phyloP scores from a whole-genome alignment of 2,329 filamentous ascomycete species.

The Colletotrichum sidae region DNA sequence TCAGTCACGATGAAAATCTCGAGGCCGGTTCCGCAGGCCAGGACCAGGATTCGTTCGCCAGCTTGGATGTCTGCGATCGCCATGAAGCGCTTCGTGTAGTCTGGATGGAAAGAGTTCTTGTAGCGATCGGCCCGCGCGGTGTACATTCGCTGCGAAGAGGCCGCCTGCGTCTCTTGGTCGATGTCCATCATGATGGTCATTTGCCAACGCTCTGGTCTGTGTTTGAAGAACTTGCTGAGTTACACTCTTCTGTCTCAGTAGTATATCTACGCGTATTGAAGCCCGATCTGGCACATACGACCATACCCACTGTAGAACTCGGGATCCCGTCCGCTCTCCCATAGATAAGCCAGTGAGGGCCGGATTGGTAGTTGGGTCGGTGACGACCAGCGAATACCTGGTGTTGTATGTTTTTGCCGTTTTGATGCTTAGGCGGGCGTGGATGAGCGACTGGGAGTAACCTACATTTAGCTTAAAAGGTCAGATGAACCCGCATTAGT shows the following conservation, averaged over 20 bases:
- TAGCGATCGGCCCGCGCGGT: conserved; percentile 45
- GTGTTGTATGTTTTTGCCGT: too few species aligned
- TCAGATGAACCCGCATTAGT: background rate
- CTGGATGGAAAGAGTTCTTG: conserved; percentile 49
- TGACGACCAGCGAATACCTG: too few species aligned
- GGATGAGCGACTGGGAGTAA: too few species aligned
- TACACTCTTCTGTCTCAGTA: too few species aligned
- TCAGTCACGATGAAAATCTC: conserved; percentile 46
- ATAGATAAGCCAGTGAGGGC: too few species aligned
- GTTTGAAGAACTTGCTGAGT: background rate
- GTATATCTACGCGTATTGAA: too few species aligned
- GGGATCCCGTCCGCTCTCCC: too few species aligned
- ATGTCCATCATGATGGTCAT: conserved; percentile 27
- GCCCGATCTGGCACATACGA: rapidly evolving
- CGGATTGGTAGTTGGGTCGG: too few species aligned
- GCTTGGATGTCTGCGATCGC: conserved; percentile 40
- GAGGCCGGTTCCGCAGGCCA: conserved; percentile 51
- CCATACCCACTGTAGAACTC: too few species aligned
- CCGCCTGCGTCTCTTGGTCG: conserved; percentile 37
- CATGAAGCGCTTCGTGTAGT: conserved; percentile 47
- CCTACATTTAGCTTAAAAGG: too few species aligned
- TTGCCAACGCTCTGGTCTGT: background rate
- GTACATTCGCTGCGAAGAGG: conserved; percentile 46
- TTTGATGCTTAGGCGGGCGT: too few species aligned
- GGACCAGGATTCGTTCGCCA: conserved; percentile 45